Percentiles rank a stretch among this genome's conserved stretches.
phyloP scores from a whole-genome alignment of 805 yeast genomes.

The Pichia membranifaciens region DNA sequence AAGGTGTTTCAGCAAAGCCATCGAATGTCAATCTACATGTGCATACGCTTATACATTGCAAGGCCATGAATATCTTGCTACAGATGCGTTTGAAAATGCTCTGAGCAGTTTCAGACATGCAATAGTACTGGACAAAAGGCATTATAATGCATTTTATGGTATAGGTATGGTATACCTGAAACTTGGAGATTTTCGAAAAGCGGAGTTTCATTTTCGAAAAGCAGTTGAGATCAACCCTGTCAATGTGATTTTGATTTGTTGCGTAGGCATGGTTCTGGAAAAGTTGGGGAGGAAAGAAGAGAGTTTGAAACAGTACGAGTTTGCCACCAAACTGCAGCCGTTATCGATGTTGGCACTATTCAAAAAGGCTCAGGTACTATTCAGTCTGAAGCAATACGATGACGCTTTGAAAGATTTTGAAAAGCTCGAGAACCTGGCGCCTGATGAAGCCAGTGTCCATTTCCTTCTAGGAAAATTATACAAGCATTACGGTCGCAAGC shows the following conservation, averaged over 20 bases:
- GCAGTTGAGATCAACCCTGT: slow-evolving; percentile 88
- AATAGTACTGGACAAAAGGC: slow-evolving; percentile 67
- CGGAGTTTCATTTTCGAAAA: slow-evolving; percentile 80
- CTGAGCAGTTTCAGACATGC: slow-evolving; percentile 77
- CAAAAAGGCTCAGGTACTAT: slow-evolving; percentile 78
- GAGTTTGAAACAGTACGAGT: slow-evolving; percentile 75
- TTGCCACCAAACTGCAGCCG: slow-evolving; percentile 83
- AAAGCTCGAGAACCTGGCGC: slow-evolving; percentile 66
- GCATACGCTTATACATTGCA: slow-evolving; percentile 88
- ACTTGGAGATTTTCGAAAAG: slow-evolving; percentile 75
- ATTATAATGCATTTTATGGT: slow-evolving; percentile 93
- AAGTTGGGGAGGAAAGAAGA: slow-evolving; percentile 59
- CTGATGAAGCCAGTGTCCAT: slow-evolving; percentile 93
- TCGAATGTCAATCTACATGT: slow-evolving; percentile 51
- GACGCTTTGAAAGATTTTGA: slow-evolving; percentile 74
- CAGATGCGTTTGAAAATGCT: slow-evolving; percentile 88
- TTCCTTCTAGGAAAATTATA: slow-evolving; percentile 82
- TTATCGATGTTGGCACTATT: slow-evolving; percentile 78
- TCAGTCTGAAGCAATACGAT: slow-evolving; percentile 62
- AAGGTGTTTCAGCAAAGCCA: slow-evolving; percentile 76
- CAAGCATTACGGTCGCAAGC: slow-evolving; percentile 65
- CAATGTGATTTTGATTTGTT: slow-evolving; percentile 82
- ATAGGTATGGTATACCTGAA: slow-evolving; percentile 90
- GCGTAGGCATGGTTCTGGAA: slow-evolving; percentile 91
- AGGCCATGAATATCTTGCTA: slow-evolving; percentile 87